Evolutionary conservation across 1,284 basidiomycete species (phyloP), one percentile per base, ranked within the genome.

Genomic region (Agroathelia rolfsii): DNA sequence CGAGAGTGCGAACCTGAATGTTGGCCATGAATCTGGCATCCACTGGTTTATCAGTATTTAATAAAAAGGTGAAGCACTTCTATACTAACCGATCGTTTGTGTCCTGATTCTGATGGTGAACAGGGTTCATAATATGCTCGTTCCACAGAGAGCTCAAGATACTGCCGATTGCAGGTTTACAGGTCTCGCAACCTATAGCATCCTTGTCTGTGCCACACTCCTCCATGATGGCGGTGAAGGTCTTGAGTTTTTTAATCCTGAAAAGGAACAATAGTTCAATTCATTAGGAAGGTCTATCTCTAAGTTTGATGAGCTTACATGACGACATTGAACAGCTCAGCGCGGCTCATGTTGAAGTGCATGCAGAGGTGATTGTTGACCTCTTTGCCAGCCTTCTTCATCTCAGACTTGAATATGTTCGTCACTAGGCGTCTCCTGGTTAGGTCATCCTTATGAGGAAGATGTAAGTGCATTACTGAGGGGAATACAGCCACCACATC

Each of bases 401-500:
- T 75, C 48, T 80, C 79, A 8, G 67, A 58, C 54, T 76, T 66
- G 55, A 67, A 63, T 41, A 71, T 67, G 36, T 52, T 53, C 6
- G 61, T 64, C 15, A 66, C 52, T 22, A 72, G 56, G 0, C 64
- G 70, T 19, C 69, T 49, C 69, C 52, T 46, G 29, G n/a, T 15
- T 24, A 31, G 31, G 22, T 20, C 18, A 42, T 39, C 28, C 61
- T 61, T 18, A 24, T 32, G 37, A 62, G 59, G 58, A 74, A 73
- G 41, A 77, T 71, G 33, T 58, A 60, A 9, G 64, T 70, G 10
- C 66, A n/a, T n/a, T n/a, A n/a, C n/a, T 59, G 25, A 76, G 56
- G 1, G 72, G 73, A 28, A 76, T 62, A 42, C 82, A 85, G 27
- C 82, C 82, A 34, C 82, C 80, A 42, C 82, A 86, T 4, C 78